Conservation (phyloP, 2,329 filamentous ascomycete genomes). For the Xylaria sp. region DNA sequence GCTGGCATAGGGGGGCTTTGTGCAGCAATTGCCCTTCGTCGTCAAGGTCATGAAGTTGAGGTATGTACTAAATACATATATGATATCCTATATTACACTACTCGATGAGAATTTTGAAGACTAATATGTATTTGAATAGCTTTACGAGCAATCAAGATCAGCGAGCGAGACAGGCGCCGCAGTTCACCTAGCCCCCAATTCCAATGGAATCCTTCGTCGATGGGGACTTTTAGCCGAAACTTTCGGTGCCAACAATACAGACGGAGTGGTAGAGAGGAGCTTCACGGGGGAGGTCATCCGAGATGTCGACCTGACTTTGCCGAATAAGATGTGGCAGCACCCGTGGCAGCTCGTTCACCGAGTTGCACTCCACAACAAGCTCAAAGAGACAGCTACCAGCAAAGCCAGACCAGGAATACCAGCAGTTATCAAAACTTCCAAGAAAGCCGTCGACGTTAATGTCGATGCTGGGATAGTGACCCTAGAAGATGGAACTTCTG, state of each 20-base stretch:
- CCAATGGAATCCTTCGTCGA: slow-evolving; percentile 64
- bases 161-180: slow-evolving; percentile 69
- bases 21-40: slow-evolving; percentile 47
- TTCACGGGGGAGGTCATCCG: slow-evolving; percentile 40
- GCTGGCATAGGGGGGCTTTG: slow-evolving; percentile 50
- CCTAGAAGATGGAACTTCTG: slow-evolving; percentile 34
- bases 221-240: slow-evolving; percentile 54
- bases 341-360: slow-evolving; percentile 65
- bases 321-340: slow-evolving; percentile 62
- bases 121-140: slow-evolving; percentile 46
- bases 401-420: slow-evolving; percentile 52
- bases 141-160: slow-evolving; percentile 67
- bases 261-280: slow-evolving; percentile 41
- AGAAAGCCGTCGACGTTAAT: slow-evolving; percentile 36
- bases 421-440: slow-evolving; percentile 50
- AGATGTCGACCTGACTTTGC: slow-evolving; percentile 51
- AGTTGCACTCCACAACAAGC: slow-evolving; percentile 61
- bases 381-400: slow-evolving; percentile 59
- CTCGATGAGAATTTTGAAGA: neutral
- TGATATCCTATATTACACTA: neutral
- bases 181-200: slow-evolving; percentile 71
- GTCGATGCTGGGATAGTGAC: slow-evolving; percentile 28
- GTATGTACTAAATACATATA: neutral
- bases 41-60: slow-evolving; percentile 33
- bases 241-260: slow-evolving; percentile 52